Base-by-base conservation (phyloP, 1,284 basidiomycete species). In the Clitocybe nebularis region DNA sequence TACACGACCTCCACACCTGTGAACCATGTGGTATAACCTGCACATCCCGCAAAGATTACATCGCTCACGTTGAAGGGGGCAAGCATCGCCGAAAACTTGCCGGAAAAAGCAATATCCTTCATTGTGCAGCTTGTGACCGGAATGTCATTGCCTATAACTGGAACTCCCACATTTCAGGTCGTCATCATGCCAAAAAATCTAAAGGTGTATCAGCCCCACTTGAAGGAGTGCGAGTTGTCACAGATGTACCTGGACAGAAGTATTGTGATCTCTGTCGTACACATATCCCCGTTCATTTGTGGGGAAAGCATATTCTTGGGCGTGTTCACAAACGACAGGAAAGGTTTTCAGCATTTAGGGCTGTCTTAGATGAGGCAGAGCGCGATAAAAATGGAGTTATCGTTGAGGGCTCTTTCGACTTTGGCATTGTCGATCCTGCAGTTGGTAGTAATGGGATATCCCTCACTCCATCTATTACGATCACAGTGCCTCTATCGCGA, bases 311-410 rank as follows among this genome's bases (percentile, higher is more conserved):
- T 48, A 25, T 57, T 3, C 43, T 38, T 0, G 47, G 47, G 3
- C 11, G 36, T 1, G 53, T 49, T 24, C 74, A 77, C 50, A 50
- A 48, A 20, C 57, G 57, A 4, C 62, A 61, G 17, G 65, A 67
- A 47, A 44, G 44, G 2, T 74, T 62, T 49, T 44, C 63, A 0
- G 48, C 56, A 4, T 70, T 67, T 45, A 61, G 60, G 30, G 54
- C 59, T 10, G 67, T 60, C 0, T 41, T 73, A 7, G 68, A 70
- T 4, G 69, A 72, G 23, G 66, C 71, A 0, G 66, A 70, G 43
- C 66, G 65, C 41, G 71, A 74, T 43, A 72, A 74, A 33, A 60
- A 74, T 35, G 68, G 66, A 0, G 54, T 75, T 10, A 47, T 51
- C 0, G 49, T 76, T 3, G 53, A 57, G 32, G 67, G 65, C 1